Evolutionary conservation across 2,329 filamentous ascomycete species (phyloP).

Genomic region (Lasiodiplodia sp.): DNA sequence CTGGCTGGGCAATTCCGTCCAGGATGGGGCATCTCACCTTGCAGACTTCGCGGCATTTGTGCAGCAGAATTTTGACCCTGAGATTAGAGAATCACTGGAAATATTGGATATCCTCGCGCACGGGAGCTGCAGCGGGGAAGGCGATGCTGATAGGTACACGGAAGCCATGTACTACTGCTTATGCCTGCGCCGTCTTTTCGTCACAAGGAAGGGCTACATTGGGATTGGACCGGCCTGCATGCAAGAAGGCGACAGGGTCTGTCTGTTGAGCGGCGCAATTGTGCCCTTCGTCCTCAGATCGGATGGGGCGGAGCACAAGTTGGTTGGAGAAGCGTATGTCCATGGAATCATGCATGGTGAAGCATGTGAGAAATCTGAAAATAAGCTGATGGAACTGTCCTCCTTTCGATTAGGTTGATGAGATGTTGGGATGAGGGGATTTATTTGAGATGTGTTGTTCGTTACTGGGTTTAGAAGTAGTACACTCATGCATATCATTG

Average conservation of each 20-base stretch:
- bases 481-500: no score
- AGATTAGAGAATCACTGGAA: background rate
- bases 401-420: no score
- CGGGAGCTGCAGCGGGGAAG: no score
- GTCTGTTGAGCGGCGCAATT: background rate
- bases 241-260: background rate
- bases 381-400: no score
- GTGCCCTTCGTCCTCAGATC: background rate
- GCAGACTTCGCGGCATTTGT: background rate
- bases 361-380: background rate
- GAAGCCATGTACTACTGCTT: background rate
- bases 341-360: background rate
- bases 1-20: background rate
- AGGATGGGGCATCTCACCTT: background rate
- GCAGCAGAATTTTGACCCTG: background rate
- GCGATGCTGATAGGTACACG: background rate
- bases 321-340: background rate
- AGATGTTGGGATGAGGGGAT: no score
- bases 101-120: no score
- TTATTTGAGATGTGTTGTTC: no score
- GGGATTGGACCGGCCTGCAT: background rate
- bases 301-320: background rate
- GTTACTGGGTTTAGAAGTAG: no score
- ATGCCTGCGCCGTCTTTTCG: background rate
- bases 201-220: background rate